Base-by-base conservation (phyloP, 331 rosid species). In the Ulmus americana region DNA sequence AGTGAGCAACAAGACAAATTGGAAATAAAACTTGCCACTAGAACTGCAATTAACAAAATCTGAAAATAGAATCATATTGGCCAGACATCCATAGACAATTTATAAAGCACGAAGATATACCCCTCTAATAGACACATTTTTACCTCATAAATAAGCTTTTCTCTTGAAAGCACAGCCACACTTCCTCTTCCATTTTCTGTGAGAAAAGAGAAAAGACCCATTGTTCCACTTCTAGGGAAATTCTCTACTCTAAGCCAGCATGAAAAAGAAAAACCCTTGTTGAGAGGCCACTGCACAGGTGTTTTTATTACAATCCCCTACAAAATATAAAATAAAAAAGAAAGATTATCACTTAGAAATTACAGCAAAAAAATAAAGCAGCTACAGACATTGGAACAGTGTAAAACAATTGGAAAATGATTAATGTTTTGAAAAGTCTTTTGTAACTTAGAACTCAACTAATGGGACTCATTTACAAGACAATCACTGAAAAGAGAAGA, bases 191-290 rank as follows among this genome's bases (percentile, higher is more conserved):
- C 98, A 82, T 83, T 89, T 83, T 92, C 95, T 13, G 95, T 71
- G 35, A 83, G 95, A 69, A 92, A 92, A 82, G 87, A 74, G 85
- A 92, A 92, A 71, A 92, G 91, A 66, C 97, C 95, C 98, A 92
- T 85, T 61, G 83, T 75, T 73, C 94, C 98, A 82, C 71, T 77
- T 60, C 81, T 74, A 74, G 97, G 98, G 68, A 92, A 92, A 81
- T 85, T 87, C 78, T 92, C 98, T 70, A 92, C 78, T 72, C 98
- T 83, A 56, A 92, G 90, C 98, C 98, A 92, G 61, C 97, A 89
- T 73, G 97, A 83, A 87, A 89, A 86, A 22, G 98, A 83, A 82
- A 85, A 92, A 0, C 98, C 98, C 80, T 87, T 92, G 57, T 74
- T 72, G 76, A 86, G 84, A 69, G 97, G 98, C 97, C 91, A 92